Percentiles rank a stretch among this genome's conserved stretches.
phyloP scores from a whole-genome alignment of 257 asterid genomes.

The Echium plantagineum region DNA sequence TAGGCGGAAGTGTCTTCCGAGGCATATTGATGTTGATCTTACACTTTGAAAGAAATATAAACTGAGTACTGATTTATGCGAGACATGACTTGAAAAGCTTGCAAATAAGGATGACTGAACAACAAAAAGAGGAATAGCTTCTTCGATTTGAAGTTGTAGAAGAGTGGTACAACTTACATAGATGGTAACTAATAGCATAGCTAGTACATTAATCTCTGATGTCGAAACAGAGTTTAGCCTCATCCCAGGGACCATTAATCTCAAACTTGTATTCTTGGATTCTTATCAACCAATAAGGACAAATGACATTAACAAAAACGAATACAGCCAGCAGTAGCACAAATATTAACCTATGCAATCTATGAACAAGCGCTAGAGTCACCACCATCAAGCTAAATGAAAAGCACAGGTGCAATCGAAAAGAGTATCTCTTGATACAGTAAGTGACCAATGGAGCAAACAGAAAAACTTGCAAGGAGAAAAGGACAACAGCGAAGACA shows the following conservation, averaged over 20 bases:
- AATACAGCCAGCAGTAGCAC: slow-evolving; percentile 37
- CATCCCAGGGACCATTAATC: slow-evolving; percentile 97
- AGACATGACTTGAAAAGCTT: too few relatives aligned
- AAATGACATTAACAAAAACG: slow-evolving; percentile 60
- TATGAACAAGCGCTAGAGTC: slow-evolving; percentile 35
- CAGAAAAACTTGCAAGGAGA: slow-evolving; percentile 81
- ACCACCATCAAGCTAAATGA: slow-evolving; percentile 43
- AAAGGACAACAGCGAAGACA: slow-evolving; percentile 67
- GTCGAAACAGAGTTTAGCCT: slow-evolving; percentile 84
- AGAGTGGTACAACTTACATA: neutral
- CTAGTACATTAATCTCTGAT: slow-evolving; percentile 33
- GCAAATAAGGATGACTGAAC: too few relatives aligned
- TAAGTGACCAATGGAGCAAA: slow-evolving; percentile 73
- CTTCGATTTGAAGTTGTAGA: neutral
- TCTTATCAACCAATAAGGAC: slow-evolving; percentile 89
- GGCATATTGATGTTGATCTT: too few relatives aligned
- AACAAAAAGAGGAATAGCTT: too few relatives aligned
- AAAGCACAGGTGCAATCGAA: slow-evolving; percentile 53
- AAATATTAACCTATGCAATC: slow-evolving; percentile 49
- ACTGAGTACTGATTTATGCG: too few relatives aligned
- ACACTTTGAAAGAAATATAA: too few relatives aligned
- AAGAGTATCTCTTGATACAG: slow-evolving; percentile 60
- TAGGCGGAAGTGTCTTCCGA: too few relatives aligned
- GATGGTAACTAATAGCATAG: neutral
- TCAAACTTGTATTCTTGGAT: slow-evolving; percentile 86